Evolutionary conservation across 2,329 filamentous ascomycete genomes (phyloP), one percentile per base, ranked within the genome.

Genomic region (Penicillium janthinellum): DNA sequence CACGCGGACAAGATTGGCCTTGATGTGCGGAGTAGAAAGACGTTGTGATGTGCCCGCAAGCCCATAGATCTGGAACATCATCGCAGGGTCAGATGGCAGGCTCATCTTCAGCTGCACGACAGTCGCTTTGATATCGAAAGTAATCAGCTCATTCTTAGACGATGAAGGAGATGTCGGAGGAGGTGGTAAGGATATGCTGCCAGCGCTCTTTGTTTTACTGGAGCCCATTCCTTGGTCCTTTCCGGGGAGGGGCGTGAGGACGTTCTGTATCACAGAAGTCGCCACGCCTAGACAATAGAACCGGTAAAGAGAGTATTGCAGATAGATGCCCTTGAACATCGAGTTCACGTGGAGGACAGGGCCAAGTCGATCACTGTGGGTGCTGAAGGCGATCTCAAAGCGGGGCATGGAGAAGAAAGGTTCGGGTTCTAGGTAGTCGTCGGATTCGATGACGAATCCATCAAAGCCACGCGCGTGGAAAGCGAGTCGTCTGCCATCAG

Each of bases 261-360:
- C 89, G 69, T 87, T 87, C 56, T 84, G 83, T 25, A 99, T 75
- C 2, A 96, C 91, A 71, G 88, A 88, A 25, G 84, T 80, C 8
- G 94, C 95, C 60, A 98, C 87, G 0, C 92, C 90, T 28, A 96
- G 83, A 0, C 93, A 90, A 71, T 97, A 99, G 72, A 96, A 93
- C 3, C 93, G 89, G 74, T 96, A 96, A 0, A 99, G 84, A 0
- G 96, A 99, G 72, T 98, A 98, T 53, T 96, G 90, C 7, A 96
- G 71, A 61, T 91, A 86, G 1, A 99, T 78, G 5, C 90, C 91
- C 66, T 90, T 89, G 20, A 95, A 84, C 54, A 90, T 86, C 0
- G 91, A 90, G 66, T 96, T 92, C 45, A 98, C 78, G 71, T 98
- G 92, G 70, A 97, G 91, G 5, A 96, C 83, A 0, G 92, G 90